Conservation (phyloP, 192 early-diverging fungal genomes). For the Jimgerdemannia lactiflua region DNA sequence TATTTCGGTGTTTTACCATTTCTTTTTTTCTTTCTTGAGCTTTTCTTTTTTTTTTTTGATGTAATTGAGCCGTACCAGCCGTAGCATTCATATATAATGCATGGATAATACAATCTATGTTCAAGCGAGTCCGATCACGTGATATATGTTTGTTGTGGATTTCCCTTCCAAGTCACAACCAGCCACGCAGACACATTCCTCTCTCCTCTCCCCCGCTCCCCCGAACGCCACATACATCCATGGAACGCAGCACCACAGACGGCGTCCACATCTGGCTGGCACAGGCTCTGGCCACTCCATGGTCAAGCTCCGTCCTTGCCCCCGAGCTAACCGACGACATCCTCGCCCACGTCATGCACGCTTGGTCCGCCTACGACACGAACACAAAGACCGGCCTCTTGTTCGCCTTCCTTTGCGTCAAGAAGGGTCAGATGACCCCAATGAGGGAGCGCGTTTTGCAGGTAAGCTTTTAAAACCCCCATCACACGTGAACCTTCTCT, state of each 20-base stretch:
- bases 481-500: neutral
- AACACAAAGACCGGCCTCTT: neutral
- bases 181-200: no score
- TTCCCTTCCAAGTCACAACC: no score
- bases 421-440: neutral
- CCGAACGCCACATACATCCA: neutral
- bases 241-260: neutral
- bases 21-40: neutral
- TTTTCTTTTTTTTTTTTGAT: neutral
- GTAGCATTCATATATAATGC: neutral
- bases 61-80: neutral
- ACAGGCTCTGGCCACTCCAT: neutral
- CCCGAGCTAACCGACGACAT: conserved; percentile 1
- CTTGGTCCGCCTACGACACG: neutral
- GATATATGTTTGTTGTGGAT: no score
- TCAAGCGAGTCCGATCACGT: no score
- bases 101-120: no score
- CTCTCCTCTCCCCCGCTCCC: no score
- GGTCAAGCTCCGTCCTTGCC: neutral
- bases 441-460: neutral
- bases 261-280: neutral
- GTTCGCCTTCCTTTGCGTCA: conserved; percentile 3
- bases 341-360: neutral
- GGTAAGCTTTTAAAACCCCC: neutral
- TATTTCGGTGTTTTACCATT: neutral